Evolutionary conservation across 352 stramenopile species (phyloP).

Genomic region (Globisporangium alternatum): DNA sequence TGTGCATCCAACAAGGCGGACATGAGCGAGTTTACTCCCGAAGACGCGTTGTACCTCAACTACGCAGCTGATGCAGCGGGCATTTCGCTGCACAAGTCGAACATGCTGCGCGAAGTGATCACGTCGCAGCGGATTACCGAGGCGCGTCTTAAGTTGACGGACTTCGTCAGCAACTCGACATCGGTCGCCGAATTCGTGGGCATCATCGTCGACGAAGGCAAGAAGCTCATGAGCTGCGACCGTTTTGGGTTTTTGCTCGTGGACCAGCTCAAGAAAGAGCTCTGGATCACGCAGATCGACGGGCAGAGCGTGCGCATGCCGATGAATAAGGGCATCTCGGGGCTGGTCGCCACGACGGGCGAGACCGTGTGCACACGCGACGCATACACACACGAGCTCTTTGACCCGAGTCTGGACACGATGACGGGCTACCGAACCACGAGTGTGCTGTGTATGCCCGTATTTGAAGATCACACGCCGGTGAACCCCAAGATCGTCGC

Average conservation of each 20-base stretch:
- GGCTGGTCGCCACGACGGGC: slow-evolving; percentile 47
- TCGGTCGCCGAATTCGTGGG: slow-evolving; percentile 53
- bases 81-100: slow-evolving; percentile 40
- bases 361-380: slow-evolving; percentile 49
- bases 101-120: slow-evolving; percentile 34
- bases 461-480: slow-evolving; percentile 59
- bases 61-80: slow-evolving; percentile 33
- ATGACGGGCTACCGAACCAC: slow-evolving; percentile 71
- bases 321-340: slow-evolving; percentile 62
- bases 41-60: slow-evolving; percentile 36
- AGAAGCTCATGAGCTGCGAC: slow-evolving; percentile 55
- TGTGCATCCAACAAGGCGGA: slow-evolving; percentile 35
- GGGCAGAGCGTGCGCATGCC: slow-evolving; percentile 55
- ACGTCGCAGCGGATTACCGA: slow-evolving; percentile 26
- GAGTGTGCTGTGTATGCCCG: slow-evolving; percentile 60
- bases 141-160: slow-evolving; percentile 22
- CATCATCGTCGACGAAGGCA: slow-evolving; percentile 53
- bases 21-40: slow-evolving; percentile 27
- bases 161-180: slow-evolving; percentile 43
- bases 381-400: slow-evolving; percentile 56
- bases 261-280: slow-evolving; percentile 64
- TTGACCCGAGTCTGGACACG: slow-evolving; percentile 56
- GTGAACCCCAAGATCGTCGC: slow-evolving; percentile 63
- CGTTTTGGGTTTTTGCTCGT: slow-evolving; percentile 64
- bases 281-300: slow-evolving; percentile 64